Evolutionary conservation across 495 filamentous ascomycete genomes (phyloP), one percentile per base, ranked within the genome.

Genomic region (Podospora fimiseda): DNA sequence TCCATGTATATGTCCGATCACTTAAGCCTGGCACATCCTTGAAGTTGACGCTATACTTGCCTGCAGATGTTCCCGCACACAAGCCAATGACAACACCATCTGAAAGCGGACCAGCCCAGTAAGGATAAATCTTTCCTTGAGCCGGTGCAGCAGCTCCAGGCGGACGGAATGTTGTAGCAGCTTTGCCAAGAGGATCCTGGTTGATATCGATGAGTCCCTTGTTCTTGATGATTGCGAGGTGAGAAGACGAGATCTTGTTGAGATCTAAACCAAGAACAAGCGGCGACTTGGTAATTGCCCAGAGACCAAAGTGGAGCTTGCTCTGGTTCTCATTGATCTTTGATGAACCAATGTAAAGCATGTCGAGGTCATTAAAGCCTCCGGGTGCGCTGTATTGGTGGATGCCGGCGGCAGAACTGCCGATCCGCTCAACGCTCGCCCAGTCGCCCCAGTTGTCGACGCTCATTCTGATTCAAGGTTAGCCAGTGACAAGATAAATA

Each of bases 201-300:
- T 44, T 49, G 30, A 55, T 49, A 13, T 21, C 36, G 24, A 55
- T 38, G 9, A 55, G 44, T 18, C 43, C 53, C 9, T 23, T 22
- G 48, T 72, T 73, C 36, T 53, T 62, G 23, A 67, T 41, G 18
- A 70, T 70, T 3, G 46, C 53, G 21, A 70, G 40, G 9, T 61
- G 56, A 39, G 48, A 41, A n/a, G 48, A 24, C 14, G 37, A 30
- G 1, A 67, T 24, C 9, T 51, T 45, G 24, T 53, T 72, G 52
- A 78, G 52, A 19, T 76, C 76, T 2, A 62, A 71, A 1, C 78
- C 75, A 42, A 81, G 73, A 1, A 74, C 53, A 5, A 81, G 56
- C 2, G 75, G 76, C 9, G 72, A 76, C 51, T 77, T 77, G 20
- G 75, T 42, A 7, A 74, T 69, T 16, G 75, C 76, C 77, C 77